phyloP scores from a whole-genome alignment of 2,329 filamentous ascomycete species.

The Verticillium tricorpus region DNA sequence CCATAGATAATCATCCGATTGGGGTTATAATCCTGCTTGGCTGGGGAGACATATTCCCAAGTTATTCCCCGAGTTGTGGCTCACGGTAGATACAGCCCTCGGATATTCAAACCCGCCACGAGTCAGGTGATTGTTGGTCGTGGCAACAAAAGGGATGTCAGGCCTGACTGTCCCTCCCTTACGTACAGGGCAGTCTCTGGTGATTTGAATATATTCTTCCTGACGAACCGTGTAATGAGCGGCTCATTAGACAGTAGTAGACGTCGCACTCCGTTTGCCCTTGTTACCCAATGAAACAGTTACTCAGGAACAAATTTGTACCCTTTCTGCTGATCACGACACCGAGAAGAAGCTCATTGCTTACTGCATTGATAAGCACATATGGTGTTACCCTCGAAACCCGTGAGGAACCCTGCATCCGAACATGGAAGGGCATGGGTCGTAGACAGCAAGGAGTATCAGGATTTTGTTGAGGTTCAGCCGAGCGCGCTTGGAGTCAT shows the following conservation, averaged over 20 bases:
- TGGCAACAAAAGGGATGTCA: not conserved
- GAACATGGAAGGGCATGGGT: not conserved
- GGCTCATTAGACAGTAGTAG: no score
- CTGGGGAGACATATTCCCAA: not conserved
- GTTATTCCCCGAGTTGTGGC: no score
- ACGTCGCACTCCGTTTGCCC: no score
- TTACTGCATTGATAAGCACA: not conserved
- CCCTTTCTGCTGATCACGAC: no score
- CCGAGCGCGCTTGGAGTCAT: not conserved
- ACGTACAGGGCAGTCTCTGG: no score
- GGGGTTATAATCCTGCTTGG: not conserved
- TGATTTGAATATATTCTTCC: no score
- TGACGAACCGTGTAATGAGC: no score
- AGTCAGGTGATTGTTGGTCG: not conserved
- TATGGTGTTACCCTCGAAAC: not conserved
- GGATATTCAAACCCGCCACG: not conserved
- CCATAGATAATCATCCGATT: not conserved
- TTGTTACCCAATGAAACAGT: no score
- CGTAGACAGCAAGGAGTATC: not conserved
- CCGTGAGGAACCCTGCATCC: not conserved
- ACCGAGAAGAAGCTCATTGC: not conserved
- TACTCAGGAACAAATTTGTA: no score
- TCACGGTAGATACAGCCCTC: not conserved
- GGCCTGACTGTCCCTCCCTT: no score
- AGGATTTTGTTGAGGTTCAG: not conserved